A percentile compares a stretch with the other conserved stretches of the same genome.
phyloP scores from a whole-genome alignment of 1,284 basidiomycete genomes.

The Xerocomus nothofagi region DNA sequence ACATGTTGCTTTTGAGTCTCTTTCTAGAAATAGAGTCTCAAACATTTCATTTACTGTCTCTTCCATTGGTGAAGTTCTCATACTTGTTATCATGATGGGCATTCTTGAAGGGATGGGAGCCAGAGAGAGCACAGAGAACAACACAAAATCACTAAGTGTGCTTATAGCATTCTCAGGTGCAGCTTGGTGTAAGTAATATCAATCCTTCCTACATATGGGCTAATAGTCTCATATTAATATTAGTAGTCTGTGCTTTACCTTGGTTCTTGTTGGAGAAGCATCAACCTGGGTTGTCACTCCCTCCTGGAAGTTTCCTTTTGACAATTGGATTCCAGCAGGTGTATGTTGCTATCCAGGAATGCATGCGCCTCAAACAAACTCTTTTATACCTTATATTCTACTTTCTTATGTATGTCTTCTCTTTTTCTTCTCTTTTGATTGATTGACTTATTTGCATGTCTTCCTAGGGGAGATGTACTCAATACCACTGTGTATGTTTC shows the following conservation, averaged over 20 bases:
- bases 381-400: conserved; percentile 75
- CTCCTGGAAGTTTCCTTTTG: conserved; percentile 59
- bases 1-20: conserved; percentile 62
- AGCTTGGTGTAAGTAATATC: conserved; percentile 63
- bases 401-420: conserved; percentile 62
- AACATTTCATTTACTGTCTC: conserved; percentile 77
- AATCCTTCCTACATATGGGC: not conserved
- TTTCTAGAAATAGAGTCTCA: conserved; percentile 75
- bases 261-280: conserved; percentile 77
- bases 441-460: not conserved
- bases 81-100: conserved; percentile 76
- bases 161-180: conserved; percentile 76
- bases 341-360: conserved; percentile 65
- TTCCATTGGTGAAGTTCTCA: conserved; percentile 69
- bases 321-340: conserved; percentile 74
- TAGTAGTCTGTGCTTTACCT: conserved; percentile 71
- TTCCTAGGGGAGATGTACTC: conserved; percentile 63
- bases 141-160: conserved; percentile 75
- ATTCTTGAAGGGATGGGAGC: conserved; percentile 71
- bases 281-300: conserved; percentile 64
- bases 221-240: conserved; percentile 1
- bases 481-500: conserved; percentile 69
- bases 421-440: not conserved
- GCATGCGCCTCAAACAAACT: conserved; percentile 71
- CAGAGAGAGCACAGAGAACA: conserved; percentile 66